Evolutionary conservation across 495 filamentous ascomycete species (phyloP), one percentile per base, ranked within the genome.

Genomic region (Patellaria atrata): DNA sequence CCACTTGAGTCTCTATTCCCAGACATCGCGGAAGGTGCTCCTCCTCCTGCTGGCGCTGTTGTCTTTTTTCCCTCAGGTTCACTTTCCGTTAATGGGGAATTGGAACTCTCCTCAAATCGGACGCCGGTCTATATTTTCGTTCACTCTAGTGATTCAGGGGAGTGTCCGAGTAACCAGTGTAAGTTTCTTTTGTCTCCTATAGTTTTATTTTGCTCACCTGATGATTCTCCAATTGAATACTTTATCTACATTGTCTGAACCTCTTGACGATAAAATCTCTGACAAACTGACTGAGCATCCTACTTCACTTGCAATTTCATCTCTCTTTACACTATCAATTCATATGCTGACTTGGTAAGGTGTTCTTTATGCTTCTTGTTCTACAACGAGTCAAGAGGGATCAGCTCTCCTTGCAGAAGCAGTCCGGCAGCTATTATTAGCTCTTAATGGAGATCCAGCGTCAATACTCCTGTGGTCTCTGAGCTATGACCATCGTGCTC

Each of bases 211-310:
- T 22, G 38, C 40, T 48, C 41, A 40, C 41, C 84, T 86, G 85
- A 92, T 84, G 73, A 77, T 62, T 64, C 34, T 66, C 52, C 54
- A 45, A 61, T 37, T 63, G 74, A 86, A 84, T 77, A 87, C 83
- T n/a, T 94, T 94, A 94, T 89, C 85, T 94, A 94, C 85, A 93
- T 93, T 93, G 81, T 76, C 85, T 82, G 80, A 73, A 68, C 59
- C 62, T 58, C 62, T 74, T 87, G 83, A 84, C 73, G 81, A 82
- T 65, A 73, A 58, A 50, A 79, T 72, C 72, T 82, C 74, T 81
- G 75, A 82, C 77, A 82, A 73, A 67, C 85, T 94, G 85, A 94
- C 51, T 57, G 51, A 57, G 64, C 61, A 39, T 28, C 27, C 17
- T 12, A 33, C 20, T 27, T 27, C 22, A 30, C 24, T 29, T 33